Evolutionary conservation across 208 protist genomes (phyloP).

Genomic region (Kentomonas sorsogonicus): DNA sequence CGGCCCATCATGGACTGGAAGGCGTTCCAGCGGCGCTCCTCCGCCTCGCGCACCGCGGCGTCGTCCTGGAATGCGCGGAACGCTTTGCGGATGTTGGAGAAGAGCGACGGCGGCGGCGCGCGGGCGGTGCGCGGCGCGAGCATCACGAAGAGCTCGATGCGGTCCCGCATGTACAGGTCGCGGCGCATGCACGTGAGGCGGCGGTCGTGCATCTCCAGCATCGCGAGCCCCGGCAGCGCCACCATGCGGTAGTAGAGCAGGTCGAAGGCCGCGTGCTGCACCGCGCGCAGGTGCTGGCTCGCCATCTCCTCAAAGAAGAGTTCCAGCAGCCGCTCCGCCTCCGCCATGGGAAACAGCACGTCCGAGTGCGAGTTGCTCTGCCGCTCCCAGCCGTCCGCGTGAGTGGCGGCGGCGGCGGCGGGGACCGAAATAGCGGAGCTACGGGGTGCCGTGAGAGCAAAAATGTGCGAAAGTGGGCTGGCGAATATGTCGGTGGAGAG

Average conservation of each 20-base stretch:
- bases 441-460: too few species aligned
- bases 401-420: too few species aligned
- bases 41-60: background rate
- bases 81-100: background rate
- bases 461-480: too few species aligned
- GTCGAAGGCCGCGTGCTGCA: conserved; percentile 48
- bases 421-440: background rate
- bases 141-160: conserved; percentile 61
- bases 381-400: too few species aligned
- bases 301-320: conserved; percentile 24
- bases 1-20: too few species aligned
- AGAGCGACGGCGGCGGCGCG: background rate
- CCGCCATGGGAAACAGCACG: too few species aligned
- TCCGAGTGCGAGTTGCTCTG: too few species aligned
- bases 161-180: conserved; percentile 48
- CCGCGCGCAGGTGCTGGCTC: conserved; percentile 21
- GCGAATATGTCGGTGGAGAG: too few species aligned
- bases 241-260: conserved; percentile 42
- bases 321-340: conserved; percentile 4
- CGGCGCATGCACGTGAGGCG: conserved; percentile 57
- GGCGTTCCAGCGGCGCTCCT: too few species aligned
- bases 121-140: background rate
- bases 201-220: conserved; percentile 44
- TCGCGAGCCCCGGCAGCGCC: conserved; percentile 24
- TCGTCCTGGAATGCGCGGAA: background rate